Conservation (phyloP, 1,284 basidiomycete genomes). For the Apiotrichum porosum region DNA sequence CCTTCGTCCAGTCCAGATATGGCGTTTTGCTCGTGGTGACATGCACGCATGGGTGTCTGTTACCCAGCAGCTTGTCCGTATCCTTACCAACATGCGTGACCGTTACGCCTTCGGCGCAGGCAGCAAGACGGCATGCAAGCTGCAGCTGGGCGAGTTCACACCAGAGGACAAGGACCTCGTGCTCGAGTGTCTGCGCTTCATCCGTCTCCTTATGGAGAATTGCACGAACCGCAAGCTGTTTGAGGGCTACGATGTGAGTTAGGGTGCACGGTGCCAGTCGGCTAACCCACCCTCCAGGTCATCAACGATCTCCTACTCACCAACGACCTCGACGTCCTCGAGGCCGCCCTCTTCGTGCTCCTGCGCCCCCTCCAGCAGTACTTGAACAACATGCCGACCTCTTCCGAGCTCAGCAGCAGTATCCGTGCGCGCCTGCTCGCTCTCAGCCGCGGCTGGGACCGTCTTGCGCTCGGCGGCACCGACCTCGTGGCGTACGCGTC, state of each 20-base stretch:
- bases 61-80: conserved; percentile 88
- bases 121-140: conserved; percentile 9
- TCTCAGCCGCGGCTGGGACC: conserved; percentile 35
- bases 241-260: conserved; percentile 90
- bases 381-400: conserved; percentile 67
- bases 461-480: conserved; percentile 40
- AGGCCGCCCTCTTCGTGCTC: conserved; percentile 76
- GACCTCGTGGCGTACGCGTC: conserved; percentile 48
- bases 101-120: conserved; percentile 57
- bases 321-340: conserved; percentile 82
- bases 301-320: conserved; percentile 77
- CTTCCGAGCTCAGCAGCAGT: conserved; percentile 54
- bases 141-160: conserved; percentile 77
- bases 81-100: conserved; percentile 75
- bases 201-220: conserved; percentile 88
- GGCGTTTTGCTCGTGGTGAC: conserved; percentile 96
- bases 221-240: conserved; percentile 97
- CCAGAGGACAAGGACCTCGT: conserved; percentile 70
- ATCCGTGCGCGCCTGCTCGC: conserved; percentile 44
- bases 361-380: conserved; percentile 93
- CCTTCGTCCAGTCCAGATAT: conserved; percentile 46
- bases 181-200: conserved; percentile 79
- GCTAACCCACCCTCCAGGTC: background rate
- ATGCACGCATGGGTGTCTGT: conserved; percentile 94
- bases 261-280: background rate